Conservation (phyloP, 805 yeast species). For the Metschnikowia baotianmanensis region DNA sequence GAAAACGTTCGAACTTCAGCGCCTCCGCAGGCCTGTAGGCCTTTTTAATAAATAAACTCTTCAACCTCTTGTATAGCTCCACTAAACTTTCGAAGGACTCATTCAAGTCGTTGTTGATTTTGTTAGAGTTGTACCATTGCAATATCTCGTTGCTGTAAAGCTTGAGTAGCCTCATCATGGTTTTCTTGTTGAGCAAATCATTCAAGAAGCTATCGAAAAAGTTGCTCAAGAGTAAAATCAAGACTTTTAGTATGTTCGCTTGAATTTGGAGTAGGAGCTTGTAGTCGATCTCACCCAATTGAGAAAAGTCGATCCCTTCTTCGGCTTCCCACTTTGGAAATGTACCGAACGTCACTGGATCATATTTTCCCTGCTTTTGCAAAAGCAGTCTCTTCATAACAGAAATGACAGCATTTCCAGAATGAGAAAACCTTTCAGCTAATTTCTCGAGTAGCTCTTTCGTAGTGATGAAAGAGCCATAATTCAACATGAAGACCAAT, state of each 20-base stretch:
- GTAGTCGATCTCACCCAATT: conserved; percentile 55
- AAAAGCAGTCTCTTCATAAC: conserved; percentile 36
- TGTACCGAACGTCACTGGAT: conserved; percentile 15
- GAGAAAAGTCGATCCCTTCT: conserved; percentile 34
- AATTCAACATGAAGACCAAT: conserved; percentile 41
- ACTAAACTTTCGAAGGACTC: conserved; percentile 40
- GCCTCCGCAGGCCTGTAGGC: conserved; percentile 59
- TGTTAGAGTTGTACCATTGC: conserved; percentile 45
- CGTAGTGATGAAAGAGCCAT: conserved; percentile 40
- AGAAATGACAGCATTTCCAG: conserved; percentile 45
- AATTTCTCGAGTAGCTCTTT: conserved; percentile 38
- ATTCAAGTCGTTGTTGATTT: conserved; percentile 34
- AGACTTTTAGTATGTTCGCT: conserved; percentile 74
- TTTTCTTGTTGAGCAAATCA: conserved; percentile 56
- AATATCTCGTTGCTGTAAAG: conserved; percentile 64
- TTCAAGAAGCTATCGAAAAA: conserved; percentile 75
- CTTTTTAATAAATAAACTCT: conserved; percentile 68
- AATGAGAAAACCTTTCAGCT: conserved; percentile 40
- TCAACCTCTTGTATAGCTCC: conserved; percentile 57
- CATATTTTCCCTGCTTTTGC: conserved; percentile 12
- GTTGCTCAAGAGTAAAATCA: conserved; percentile 65
- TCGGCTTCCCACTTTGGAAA: conserved; percentile 64
- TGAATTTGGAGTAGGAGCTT: conserved; percentile 73
- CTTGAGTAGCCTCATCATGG: conserved; percentile 63
- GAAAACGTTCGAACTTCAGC: conserved; percentile 37